Conservation (phyloP, 2,329 filamentous ascomycete genomes). For the Sporothrix curviconia region DNA sequence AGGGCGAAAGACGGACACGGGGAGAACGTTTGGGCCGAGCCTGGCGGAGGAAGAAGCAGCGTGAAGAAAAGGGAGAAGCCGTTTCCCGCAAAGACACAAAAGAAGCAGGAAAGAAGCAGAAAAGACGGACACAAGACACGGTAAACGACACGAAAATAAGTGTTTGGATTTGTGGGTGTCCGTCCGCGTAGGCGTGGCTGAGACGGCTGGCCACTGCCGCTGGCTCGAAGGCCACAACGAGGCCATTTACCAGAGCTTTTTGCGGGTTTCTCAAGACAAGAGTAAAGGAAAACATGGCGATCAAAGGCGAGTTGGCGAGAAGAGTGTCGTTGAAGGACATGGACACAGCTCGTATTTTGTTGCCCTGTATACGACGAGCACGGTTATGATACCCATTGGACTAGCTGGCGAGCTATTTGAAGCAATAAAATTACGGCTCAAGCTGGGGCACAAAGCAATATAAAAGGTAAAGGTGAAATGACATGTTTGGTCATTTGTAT, state of each 20-base stretch:
- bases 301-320: not conserved
- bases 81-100: no score
- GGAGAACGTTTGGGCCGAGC: constrained; percentile 72
- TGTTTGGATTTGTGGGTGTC: constrained; percentile 54
- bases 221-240: constrained; percentile 73
- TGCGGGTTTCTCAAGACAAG: constrained; percentile 67
- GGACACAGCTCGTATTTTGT: no score
- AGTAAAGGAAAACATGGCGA: constrained; percentile 21
- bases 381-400: no score
- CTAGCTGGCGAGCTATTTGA: no score
- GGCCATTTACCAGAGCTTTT: constrained; percentile 78
- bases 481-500: no score
- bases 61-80: constrained; percentile 26
- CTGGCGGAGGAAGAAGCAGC: constrained; percentile 55
- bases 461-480: no score
- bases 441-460: no score
- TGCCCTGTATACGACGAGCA: no score
- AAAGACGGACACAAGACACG: constrained; percentile 12
- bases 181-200: constrained; percentile 34
- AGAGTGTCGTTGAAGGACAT: no score
- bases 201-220: constrained; percentile 47
- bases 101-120: constrained; percentile 10
- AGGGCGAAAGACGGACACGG: constrained; percentile 57
- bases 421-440: no score
- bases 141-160: constrained; percentile 10